A percentile compares a stretch with the other conserved stretches of the same genome.
These are phyloP conservation scores for Ilex asprella DNA, from an alignment of 257 asterid species.

Conservation along the genomic window DNA sequence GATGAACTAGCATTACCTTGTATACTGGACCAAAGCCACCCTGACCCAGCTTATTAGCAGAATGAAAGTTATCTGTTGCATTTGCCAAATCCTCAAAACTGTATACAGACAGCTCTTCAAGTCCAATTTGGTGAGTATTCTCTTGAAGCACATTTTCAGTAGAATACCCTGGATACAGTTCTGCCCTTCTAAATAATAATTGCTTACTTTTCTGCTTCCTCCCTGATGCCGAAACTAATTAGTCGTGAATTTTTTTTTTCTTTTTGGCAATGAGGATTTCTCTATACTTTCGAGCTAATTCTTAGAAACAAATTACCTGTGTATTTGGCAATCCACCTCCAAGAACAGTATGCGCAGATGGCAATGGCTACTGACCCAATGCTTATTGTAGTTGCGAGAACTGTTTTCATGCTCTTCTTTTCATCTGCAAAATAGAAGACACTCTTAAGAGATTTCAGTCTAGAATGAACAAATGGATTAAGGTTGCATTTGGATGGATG, in stretches of 20 bases:
- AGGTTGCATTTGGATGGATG: background rate
- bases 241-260: background rate
- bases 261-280: background rate
- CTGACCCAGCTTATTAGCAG: slow-evolving; percentile 36
- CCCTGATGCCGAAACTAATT: slow-evolving; percentile 23
- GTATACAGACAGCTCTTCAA: slow-evolving; percentile 39
- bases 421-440: background rate
- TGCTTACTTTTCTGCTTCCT: slow-evolving; percentile 4
- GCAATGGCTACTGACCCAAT: slow-evolving; percentile 7
- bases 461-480: background rate
- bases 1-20: slow-evolving; percentile 30
- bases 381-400: slow-evolving; percentile 12
- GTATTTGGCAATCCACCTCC: slow-evolving; percentile 31
- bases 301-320: slow-evolving; percentile 32
- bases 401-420: background rate
- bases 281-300: background rate
- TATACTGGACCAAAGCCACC: slow-evolving; percentile 71
- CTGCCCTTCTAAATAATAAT: background rate
- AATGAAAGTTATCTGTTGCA: slow-evolving; percentile 44
- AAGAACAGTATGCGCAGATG: slow-evolving; percentile 8
- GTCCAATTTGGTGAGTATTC: slow-evolving; percentile 17
- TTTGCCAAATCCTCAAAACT: slow-evolving; percentile 25
- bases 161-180: slow-evolving; percentile 8
- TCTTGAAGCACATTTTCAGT: slow-evolving; percentile 13
- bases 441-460: background rate